Evolutionary conservation across 495 filamentous ascomycete genomes (phyloP), one percentile per base, ranked within the genome.

Genomic region (Penicillium coprophilum): DNA sequence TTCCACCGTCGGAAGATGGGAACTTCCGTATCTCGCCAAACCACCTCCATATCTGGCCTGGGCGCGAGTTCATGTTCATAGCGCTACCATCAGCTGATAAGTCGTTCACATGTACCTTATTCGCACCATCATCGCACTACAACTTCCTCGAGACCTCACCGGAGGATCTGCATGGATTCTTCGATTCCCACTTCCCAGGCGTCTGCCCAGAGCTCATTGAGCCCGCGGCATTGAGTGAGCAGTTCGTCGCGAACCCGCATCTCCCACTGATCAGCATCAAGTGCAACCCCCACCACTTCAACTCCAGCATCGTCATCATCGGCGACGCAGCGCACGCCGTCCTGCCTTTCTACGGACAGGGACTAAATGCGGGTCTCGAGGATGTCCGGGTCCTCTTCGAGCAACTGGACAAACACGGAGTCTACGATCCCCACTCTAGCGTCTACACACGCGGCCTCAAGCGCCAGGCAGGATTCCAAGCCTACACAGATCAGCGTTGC

Each of bases 41-140:
- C 67, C 91, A 97, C 64, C 81, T 99, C 2, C 94, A 99, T 69
- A 99, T 99, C 72, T 99, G 94, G 94, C 94, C 94, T 1, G 90
- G 87, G 21, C 84, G 85, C 58, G 83, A 90, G 12, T 89, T 91
- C 67, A 97, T 99, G 94, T 99, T 99, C 72, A 97, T 99, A 63
- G 94, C 94, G 19, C 89, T 99, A 24, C 93, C 94, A 0, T 90
- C 86, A 49, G 76, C 85, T 13, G 92, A 97, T 68, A 88, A 88
- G 55, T 89, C 90, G 1, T 99, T 99, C 66, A 97, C 93, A 0
- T 96, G 91, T 71, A 99, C 94, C 0, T 76, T 99, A 12, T 99
- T 99, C 71, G 84, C 93, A 9, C 87, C 90, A 0, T 78, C 85
- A 15, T 46, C 46, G 15, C 64, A 77, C 55, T 78, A 73, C 53